Evolutionary conservation across 352 stramenopile genomes (phyloP), one percentile per base, ranked within the genome.

Genomic region (Globisporangium canariense): DNA sequence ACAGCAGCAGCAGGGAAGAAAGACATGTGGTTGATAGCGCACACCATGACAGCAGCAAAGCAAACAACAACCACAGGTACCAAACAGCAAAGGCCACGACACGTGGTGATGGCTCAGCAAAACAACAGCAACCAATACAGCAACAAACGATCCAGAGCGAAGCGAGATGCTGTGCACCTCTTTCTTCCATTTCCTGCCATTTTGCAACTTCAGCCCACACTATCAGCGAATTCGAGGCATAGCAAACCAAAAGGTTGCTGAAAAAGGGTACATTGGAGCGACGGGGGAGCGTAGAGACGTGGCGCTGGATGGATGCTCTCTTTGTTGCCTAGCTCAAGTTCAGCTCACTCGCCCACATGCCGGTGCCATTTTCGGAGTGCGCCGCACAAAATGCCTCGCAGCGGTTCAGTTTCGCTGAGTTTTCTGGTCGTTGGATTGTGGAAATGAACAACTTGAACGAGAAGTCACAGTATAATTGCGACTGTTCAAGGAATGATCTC

Each of bases 401-500:
- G 3, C 34, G 45, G 18, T 63, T 50, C 46, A 54, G 58, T 50
- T 54, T 56, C 28, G 28, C 55, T 18, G 13, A n/a, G 36, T 38
- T 49, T 38, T 46, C 4, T 7, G 14, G 60, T 65, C 60, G 60
- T 65, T 57, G 20, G 9, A 59, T 65, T 51, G 60, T 59, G 28
- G 13, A 28, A 34, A 22, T 28, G 7, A 1, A 2, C n/a, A 30
- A 65, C 50, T 49, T 65, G 13, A 50, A 16, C 60, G 43, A 14
- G 22, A 5, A 28, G 36, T 1, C 20, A 38, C 58, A 4, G 58
- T 57, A 36, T 20, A 0, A 6, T 43, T 22, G 28, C 49, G 60
- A 58, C 50, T 51, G 36, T 65, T 65, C 60, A 65, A 41, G 10
- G 60, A 65, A 65, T 18, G 60, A 65, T 58, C 60, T 51, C 47